Evolutionary conservation across 169 alveolate genomes (phyloP).

Genomic region (Blepharisma undulans): DNA sequence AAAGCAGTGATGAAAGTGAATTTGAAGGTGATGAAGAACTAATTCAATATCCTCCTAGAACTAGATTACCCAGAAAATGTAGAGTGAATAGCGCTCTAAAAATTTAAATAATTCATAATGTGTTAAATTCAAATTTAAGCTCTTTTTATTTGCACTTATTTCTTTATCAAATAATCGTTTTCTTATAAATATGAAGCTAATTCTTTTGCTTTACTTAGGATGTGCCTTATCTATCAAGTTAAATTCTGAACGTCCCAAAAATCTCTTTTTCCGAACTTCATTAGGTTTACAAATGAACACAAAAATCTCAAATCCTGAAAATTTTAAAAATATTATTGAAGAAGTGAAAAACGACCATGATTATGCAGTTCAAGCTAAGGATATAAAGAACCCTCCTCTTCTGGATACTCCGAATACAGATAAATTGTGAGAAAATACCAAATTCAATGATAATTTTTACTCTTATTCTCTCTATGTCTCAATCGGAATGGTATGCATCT

Average conservation of each 20-base stretch:
- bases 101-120: neutral
- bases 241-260: neutral
- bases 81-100: neutral
- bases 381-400: neutral
- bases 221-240: neutral
- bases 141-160: too few relatives aligned
- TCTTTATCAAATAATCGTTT: neutral
- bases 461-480: neutral
- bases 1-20: neutral
- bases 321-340: neutral
- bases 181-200: neutral
- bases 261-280: neutral
- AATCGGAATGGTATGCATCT: neutral
- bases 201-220: neutral
- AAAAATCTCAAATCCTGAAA: neutral
- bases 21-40: neutral
- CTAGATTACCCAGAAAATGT: neutral
- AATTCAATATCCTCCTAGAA: neutral
- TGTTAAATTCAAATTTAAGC: neutral
- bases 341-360: neutral
- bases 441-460: neutral
- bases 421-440: neutral
- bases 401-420: neutral
- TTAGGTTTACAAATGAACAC: neutral
- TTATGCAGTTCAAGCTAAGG: neutral